Evolutionary conservation across 768 basidiomycete genomes (phyloP), one percentile per base, ranked within the genome.

Genomic region (Termitomyces sp.): DNA sequence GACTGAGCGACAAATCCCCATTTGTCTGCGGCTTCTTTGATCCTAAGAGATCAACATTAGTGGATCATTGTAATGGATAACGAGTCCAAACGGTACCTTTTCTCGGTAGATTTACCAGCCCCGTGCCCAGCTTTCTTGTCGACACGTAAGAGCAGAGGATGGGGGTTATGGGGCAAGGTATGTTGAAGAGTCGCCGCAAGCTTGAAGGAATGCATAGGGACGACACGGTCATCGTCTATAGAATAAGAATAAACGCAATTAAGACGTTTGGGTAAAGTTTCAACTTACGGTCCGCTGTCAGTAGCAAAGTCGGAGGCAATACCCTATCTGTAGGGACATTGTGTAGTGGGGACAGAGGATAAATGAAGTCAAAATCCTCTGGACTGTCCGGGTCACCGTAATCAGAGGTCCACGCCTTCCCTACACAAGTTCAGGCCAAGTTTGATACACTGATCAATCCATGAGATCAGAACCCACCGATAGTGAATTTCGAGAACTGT

Each of bases 181-280:
- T 93, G 74, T 69, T 94, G 92, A 40, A 93, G 76, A n/a, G 85
- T 85, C 16, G 92, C 92, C 0, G 88, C 86, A 55, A 85, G 80
- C 74, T 94, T 94, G 82, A 90, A 92, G 9, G 91, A 90, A 73
- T 93, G 92, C 70, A 91, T 76, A 1, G 91, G 90, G 5, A 93
- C 91, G n/a, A 94, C 92, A 38, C 92, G 87, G 67, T 92, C 90
- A 65, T 93, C 92, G 63, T 91, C 90, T 91, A 36, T 8, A 56
- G 12, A 49, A 32, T 18, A 20, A 44, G 11, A 22, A 20, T 61
- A 5, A 65, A 51, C 8, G 33, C n/a, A 28, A 44, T 35, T 7
- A 20, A 11, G 13, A 38, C 9, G 7, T 18, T 32, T 15, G 18
- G 32, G 18, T n/a, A 35, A 35, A 55, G 35, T 46, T 22, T 36